phyloP scores from a whole-genome alignment of 163 green algal species.

The Scenedesmus sp. region DNA sequence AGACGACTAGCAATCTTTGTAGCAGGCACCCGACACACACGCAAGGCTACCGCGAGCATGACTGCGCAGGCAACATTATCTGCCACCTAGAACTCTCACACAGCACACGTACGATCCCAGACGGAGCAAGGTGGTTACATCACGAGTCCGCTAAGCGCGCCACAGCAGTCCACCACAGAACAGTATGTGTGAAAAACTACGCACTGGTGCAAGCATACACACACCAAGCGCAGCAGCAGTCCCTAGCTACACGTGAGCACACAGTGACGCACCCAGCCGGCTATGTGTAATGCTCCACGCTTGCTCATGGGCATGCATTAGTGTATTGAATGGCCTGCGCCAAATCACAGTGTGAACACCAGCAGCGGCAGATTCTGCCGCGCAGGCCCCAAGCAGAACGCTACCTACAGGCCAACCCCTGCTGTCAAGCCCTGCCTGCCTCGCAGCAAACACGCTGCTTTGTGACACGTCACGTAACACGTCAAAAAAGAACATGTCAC shows the following conservation, averaged over 20 bases:
- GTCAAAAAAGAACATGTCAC: not conserved
- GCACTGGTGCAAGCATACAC: not conserved
- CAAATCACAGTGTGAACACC: not conserved
- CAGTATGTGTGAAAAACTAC: not conserved
- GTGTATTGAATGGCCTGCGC: not conserved
- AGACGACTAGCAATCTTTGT: no score
- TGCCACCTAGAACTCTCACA: no score
- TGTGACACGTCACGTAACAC: not conserved
- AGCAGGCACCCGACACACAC: no score
- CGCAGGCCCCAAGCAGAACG: not conserved
- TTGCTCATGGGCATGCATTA: not conserved
- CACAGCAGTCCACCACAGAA: not conserved
- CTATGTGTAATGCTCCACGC: not conserved
- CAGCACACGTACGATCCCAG: not conserved
- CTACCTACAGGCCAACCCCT: not conserved
- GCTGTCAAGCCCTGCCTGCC: not conserved
- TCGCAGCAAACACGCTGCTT: not conserved
- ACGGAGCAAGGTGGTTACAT: not conserved
- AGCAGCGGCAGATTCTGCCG: not conserved
- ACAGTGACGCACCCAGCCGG: not conserved
- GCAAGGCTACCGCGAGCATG: no score
- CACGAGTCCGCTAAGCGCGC: not conserved
- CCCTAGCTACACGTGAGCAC: not conserved
- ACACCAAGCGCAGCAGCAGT: not conserved
- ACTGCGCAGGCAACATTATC: no score